Conservation (phyloP, 106 monocot genomes). For the Cymbidium sinense region DNA sequence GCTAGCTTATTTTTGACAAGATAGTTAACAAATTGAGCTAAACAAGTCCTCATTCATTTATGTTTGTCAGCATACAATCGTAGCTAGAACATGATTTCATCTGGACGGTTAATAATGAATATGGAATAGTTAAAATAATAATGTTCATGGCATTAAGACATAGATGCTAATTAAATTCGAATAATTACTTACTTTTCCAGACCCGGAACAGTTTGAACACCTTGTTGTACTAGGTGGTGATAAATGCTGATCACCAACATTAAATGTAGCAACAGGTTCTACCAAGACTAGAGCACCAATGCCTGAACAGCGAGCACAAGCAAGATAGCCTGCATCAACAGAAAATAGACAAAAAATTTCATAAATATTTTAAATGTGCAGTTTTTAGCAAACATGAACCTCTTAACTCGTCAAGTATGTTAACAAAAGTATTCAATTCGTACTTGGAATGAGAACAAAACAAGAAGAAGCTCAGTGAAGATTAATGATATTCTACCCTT, state of each 20-base stretch:
- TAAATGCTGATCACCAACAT: conserved; percentile 51
- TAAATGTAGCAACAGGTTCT: conserved; percentile 64
- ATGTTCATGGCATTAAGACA: background rate
- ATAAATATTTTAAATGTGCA: background rate
- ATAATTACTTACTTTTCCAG: conserved; percentile 73
- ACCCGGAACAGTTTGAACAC: conserved; percentile 89
- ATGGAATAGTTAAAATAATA: background rate
- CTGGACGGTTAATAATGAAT: background rate
- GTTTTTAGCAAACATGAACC: background rate
- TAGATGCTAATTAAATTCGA: background rate
- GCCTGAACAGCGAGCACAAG: conserved; percentile 94
- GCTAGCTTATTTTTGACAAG: background rate
- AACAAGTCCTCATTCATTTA: background rate
- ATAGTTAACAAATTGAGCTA: background rate
- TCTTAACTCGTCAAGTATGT: background rate
- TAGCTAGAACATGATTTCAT: background rate
- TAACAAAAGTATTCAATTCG: background rate
- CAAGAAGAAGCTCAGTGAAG: background rate
- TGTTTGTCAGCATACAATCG: background rate
- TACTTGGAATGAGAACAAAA: background rate
- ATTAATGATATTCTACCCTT: background rate
- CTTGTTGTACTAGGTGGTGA: conserved; percentile 65
- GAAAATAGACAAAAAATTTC: background rate
- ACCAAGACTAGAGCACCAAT: conserved; percentile 62
- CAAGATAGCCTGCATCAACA: conserved; percentile 77